phyloP scores from a whole-genome alignment of 73 alveolate species.

The Tetrahymena borealis region DNA sequence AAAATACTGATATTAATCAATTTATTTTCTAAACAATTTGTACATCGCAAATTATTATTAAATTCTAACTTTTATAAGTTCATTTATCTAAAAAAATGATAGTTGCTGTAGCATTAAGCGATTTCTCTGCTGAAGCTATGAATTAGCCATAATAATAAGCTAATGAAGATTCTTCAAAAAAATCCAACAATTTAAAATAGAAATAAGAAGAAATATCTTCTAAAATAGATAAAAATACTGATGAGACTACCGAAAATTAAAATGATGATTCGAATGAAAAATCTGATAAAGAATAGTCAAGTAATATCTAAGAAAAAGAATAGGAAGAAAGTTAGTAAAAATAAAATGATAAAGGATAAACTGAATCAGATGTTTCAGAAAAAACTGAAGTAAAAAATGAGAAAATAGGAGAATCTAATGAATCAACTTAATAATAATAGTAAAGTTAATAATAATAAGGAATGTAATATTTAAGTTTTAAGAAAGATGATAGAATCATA shows the following conservation, averaged over 20 bases:
- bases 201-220: not conserved
- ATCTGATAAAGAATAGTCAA: too few relatives aligned
- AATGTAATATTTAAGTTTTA: not conserved
- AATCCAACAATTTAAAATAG: not conserved
- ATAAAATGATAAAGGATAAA: not conserved
- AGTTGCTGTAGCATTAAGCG: not conserved
- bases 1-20: too few relatives aligned
- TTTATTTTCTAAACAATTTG: too few relatives aligned
- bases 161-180: not conserved
- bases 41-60: too few relatives aligned
- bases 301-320: not conserved
- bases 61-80: not conserved
- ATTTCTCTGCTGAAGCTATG: not conserved
- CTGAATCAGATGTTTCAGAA: not conserved
- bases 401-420: not conserved
- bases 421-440: not conserved
- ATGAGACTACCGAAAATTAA: not conserved
- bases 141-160: not conserved
- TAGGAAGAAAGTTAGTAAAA: not conserved
- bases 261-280: not conserved
- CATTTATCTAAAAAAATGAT: not conserved
- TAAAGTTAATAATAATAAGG: not conserved
- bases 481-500: not conserved
- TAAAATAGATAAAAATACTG: not conserved
- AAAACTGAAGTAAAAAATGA: not conserved